A percentile compares a stretch with the other conserved stretches of the same genome.
Evolutionary conservation across 169 alveolate species (phyloP).

Genomic region (Perkinsus olseni): DNA sequence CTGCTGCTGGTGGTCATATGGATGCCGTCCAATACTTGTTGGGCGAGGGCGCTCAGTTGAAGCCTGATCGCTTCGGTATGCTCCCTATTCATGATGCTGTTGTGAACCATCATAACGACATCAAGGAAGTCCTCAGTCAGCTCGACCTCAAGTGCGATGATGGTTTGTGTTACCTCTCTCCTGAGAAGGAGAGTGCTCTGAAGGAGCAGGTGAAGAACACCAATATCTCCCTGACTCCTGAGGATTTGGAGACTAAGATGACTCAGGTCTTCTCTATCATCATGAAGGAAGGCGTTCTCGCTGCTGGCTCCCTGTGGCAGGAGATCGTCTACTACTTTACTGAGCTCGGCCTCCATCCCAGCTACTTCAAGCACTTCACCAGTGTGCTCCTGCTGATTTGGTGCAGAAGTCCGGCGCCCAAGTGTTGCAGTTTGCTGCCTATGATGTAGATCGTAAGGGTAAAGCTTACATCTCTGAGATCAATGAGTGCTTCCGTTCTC

Average conservation of each 20-base stretch:
- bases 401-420: too few species aligned
- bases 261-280: too few species aligned
- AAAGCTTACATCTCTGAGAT: background rate
- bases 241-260: too few species aligned
- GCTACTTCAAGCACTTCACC: conserved; percentile 12
- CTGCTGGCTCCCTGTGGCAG: background rate
- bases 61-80: conserved; percentile 14
- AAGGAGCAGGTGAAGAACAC: too few species aligned
- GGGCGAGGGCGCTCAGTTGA: background rate
- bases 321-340: background rate
- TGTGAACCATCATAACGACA: background rate
- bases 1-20: conserved; percentile 3
- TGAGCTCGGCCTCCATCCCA: conserved; percentile 9
- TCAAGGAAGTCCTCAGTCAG: too few species aligned
- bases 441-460: too few species aligned
- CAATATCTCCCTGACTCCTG: too few species aligned
- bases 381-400: background rate
- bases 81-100: conserved; percentile 14
- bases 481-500: conserved; percentile 6
- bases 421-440: too few species aligned
- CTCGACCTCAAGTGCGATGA: too few species aligned
- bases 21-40: background rate
- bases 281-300: too few species aligned
- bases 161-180: too few species aligned
- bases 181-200: too few species aligned